Percentiles rank a stretch among this genome's conserved stretches.
phyloP scores from a whole-genome alignment of 768 basidiomycete genomes.

The Cantharellus cinnabarinus region DNA sequence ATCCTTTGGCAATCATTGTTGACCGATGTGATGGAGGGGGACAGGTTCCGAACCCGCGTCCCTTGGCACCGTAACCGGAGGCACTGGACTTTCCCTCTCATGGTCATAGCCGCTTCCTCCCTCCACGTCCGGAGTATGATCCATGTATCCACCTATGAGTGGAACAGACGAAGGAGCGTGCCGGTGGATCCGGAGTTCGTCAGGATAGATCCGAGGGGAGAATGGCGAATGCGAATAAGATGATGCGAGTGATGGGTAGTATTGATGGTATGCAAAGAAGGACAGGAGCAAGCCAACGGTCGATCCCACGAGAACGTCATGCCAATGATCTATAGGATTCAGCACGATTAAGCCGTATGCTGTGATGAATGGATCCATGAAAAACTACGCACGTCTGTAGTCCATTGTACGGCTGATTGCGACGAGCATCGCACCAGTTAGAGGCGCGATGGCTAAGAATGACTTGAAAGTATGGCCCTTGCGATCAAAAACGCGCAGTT shows the following conservation, averaged over 20 bases:
- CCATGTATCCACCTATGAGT: too few species aligned
- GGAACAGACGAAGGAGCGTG: too few species aligned
- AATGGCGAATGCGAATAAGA: conserved; percentile 43
- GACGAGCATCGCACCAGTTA: conserved; percentile 52
- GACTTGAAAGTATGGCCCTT: conserved; percentile 62
- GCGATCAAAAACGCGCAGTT: conserved; percentile 74
- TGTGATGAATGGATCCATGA: background rate
- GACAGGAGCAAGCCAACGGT: conserved; percentile 50
- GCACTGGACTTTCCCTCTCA: too few species aligned
- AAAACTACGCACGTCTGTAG: conserved; percentile 43
- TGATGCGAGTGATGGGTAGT: conserved; percentile 54
- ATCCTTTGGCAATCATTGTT: too few species aligned
- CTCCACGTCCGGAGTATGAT: too few species aligned
- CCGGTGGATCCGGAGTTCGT: background rate
- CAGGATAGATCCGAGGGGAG: background rate
- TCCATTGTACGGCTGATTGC: conserved; percentile 85
- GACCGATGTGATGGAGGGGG: too few species aligned
- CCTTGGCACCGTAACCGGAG: too few species aligned
- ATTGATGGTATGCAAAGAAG: conserved; percentile 64
- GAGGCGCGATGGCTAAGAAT: conserved; percentile 64
- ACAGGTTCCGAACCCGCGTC: too few species aligned
- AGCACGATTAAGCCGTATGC: background rate
- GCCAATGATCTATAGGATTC: conserved; percentile 48
- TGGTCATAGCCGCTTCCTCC: too few species aligned
- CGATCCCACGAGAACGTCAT: conserved; percentile 69